These are phyloP conservation scores for Liquidambar formosana DNA, from an alignment of 164 flowering plant species.

Conservation along the genomic window DNA sequence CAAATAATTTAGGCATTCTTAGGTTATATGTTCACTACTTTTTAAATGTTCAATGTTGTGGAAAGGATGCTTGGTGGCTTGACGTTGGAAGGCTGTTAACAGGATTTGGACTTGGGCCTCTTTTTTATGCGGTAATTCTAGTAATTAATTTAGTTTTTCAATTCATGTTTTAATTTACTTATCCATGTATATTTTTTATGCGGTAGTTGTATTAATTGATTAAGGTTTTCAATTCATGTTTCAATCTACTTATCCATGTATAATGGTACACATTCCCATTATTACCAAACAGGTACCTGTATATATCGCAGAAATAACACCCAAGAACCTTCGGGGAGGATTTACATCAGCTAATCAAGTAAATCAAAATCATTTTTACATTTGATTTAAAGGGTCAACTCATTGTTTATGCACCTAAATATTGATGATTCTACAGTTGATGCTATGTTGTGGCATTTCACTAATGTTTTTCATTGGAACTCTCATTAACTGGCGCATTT, in stretches of 20 bases:
- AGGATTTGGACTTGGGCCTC: conserved; percentile 36
- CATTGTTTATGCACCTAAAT: neutral
- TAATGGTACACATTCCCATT: neutral
- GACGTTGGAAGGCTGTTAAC: no score
- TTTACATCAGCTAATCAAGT: conserved; percentile 33
- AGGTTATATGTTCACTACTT: no score
- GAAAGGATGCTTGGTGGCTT: no score
- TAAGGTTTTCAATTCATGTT: neutral
- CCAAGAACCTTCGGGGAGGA: conserved; percentile 34
- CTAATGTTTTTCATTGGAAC: neutral
- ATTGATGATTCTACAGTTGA: neutral
- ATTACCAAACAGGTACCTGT: conserved; percentile 32
- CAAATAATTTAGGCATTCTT: no score
- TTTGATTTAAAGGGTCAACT: neutral
- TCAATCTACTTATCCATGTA: neutral
- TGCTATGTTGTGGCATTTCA: neutral
- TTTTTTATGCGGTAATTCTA: conserved; percentile 37
- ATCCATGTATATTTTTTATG: conserved; percentile 37
- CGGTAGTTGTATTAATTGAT: conserved; percentile 23
- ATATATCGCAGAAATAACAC: conserved; percentile 41
- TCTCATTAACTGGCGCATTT: neutral
- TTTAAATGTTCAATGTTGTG: no score
- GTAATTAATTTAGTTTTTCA: neutral
- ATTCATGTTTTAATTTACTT: no score
- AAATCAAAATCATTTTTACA: no score